Percentiles rank a stretch among this genome's conserved stretches.
Evolutionary conservation across 164 flowering plant species (phyloP).

Genomic region (Akebia trifoliata): DNA sequence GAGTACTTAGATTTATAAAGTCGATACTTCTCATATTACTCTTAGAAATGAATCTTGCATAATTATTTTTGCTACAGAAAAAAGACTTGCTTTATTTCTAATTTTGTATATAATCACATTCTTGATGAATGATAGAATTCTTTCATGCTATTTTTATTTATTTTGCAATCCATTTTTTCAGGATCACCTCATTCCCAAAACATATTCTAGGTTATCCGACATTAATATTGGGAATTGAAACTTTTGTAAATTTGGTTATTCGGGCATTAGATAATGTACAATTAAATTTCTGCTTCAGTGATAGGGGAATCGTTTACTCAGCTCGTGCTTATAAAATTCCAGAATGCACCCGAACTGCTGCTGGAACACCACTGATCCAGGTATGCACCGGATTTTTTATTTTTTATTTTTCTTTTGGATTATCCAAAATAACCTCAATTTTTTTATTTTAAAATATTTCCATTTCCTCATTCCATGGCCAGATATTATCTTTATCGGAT

Average conservation of each 20-base stretch:
- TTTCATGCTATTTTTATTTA: no score
- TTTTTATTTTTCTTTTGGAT: not conserved
- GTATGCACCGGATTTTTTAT: slow-evolving; percentile 23
- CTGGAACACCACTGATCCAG: slow-evolving; percentile 93
- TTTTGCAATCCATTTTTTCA: no score
- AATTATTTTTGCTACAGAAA: no score
- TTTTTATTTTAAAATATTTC: not conserved
- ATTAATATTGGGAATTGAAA: not conserved
- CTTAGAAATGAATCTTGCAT: no score
- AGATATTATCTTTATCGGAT: slow-evolving; percentile 83
- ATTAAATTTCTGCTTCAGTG: slow-evolving; percentile 43
- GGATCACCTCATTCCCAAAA: no score
- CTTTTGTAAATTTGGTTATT: not conserved
- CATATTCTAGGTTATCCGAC: no score
- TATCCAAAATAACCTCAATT: not conserved
- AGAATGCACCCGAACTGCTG: slow-evolving; percentile 82
- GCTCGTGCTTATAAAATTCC: slow-evolving; percentile 92
- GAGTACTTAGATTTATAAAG: no score
- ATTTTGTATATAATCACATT: no score
- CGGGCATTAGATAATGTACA: not conserved
- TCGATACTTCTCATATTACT: no score
- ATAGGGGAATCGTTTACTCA: slow-evolving; percentile 86
- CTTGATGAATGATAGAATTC: no score
- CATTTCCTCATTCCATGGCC: slow-evolving; percentile 16
- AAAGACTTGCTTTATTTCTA: no score